A percentile compares a stretch with the other conserved stretches of the same genome.
phyloP scores from a whole-genome alignment of 2,329 filamentous ascomycete species.

The Gliomastix tumulicola region DNA sequence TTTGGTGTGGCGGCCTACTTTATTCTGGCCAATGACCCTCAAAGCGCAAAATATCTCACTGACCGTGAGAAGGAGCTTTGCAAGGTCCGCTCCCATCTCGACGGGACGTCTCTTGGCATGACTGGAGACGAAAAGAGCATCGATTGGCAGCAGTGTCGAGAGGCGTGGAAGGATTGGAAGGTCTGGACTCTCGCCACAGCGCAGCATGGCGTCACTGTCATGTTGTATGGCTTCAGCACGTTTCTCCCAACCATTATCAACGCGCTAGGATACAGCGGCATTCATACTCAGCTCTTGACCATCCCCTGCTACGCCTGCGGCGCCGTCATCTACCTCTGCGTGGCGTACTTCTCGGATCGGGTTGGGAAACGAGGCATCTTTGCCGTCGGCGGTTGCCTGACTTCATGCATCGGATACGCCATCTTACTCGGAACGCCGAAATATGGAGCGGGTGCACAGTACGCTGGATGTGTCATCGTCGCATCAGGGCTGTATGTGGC shows the following conservation, averaged over 20 bases:
- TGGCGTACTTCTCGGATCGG: conserved; percentile 48
- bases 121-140: conserved; percentile 18
- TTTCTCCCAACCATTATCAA: conserved; percentile 60
- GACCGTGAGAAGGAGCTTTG: conserved; percentile 25
- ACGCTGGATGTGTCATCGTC: conserved; percentile 4
- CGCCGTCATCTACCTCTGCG: conserved; percentile 47
- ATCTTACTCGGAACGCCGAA: conserved; percentile 4
- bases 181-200: conserved; percentile 37
- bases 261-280: conserved; percentile 2
- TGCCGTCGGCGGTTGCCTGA: conserved; percentile 3
- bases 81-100: conserved; percentile 23
- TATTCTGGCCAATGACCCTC: conserved; percentile 4
- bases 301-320: conserved; percentile 57
- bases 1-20: conserved; percentile 1
- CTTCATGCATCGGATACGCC: conserved; percentile 2
- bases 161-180: conserved; percentile 62
- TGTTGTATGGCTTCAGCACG: conserved; percentile 30
- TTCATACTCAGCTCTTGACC: conserved; percentile 28
- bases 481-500: conserved; percentile 5
- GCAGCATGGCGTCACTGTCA: conserved; percentile 12
- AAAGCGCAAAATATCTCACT: conserved; percentile 5
- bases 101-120: conserved; percentile 9
- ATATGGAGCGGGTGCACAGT: conserved; percentile 3
- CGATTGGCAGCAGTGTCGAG: conserved; percentile 29
- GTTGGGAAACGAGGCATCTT: conserved; percentile 13